A percentile compares a stretch with the other conserved stretches of the same genome.
phyloP scores from a whole-genome alignment of 441 rosid species.

The Arabidopsis lyrata region DNA sequence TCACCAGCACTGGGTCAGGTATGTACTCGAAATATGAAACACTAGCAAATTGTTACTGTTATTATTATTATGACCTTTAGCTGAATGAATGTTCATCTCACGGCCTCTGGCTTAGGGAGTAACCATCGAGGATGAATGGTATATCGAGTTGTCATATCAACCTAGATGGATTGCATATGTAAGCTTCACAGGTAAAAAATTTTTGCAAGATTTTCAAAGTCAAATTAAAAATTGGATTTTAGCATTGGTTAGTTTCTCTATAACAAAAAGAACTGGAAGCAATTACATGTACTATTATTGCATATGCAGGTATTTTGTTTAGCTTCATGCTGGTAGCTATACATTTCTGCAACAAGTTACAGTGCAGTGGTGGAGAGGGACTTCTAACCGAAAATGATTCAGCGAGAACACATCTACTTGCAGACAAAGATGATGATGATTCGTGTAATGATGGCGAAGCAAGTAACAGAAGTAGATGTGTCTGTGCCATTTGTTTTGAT shows the following conservation, averaged over 20 bases:
- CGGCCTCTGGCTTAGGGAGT: slow-evolving; percentile 52
- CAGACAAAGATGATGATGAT: slow-evolving; percentile 69
- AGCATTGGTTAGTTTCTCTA: neutral
- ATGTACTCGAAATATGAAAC: neutral
- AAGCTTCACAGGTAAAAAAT: slow-evolving; percentile 62
- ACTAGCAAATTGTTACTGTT: neutral
- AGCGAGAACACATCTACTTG: slow-evolving; percentile 62
- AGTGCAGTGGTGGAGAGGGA: slow-evolving; percentile 39
- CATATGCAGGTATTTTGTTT: slow-evolving; percentile 61
- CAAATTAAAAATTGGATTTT: slow-evolving; percentile 7
- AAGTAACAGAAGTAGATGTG: slow-evolving; percentile 56
- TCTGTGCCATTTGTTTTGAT: slow-evolving; percentile 92
- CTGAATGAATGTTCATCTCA: neutral
- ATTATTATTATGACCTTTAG: neutral
- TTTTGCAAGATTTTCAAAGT: slow-evolving; percentile 14
- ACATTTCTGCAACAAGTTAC: slow-evolving; percentile 58
- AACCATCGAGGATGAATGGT: slow-evolving; percentile 57
- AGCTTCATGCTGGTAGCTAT: slow-evolving; percentile 55
- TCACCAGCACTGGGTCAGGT: slow-evolving; percentile 68
- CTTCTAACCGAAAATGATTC: slow-evolving; percentile 37
- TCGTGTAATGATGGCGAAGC: slow-evolving; percentile 74
- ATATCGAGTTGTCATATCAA: slow-evolving; percentile 64
- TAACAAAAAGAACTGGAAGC: neutral
- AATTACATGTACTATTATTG: slow-evolving; percentile 22
- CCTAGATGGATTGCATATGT: slow-evolving; percentile 82